These are phyloP conservation scores for Fusarium temperatum DNA, from an alignment of 2,329 filamentous ascomycete genomes.

Conservation along the genomic window DNA sequence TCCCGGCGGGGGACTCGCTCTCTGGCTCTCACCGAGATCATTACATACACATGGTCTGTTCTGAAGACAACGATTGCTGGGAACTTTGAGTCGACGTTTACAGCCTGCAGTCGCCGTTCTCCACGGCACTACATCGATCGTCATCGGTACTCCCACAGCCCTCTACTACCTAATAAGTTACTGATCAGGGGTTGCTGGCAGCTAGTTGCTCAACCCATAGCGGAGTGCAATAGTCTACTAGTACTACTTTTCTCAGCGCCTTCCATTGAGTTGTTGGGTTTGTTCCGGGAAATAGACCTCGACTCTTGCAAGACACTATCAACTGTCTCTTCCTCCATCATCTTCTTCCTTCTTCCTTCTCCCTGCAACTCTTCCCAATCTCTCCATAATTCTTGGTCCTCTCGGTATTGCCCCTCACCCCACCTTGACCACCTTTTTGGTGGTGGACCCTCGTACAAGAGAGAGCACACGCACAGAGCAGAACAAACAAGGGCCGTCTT, in stretches of 20 bases:
- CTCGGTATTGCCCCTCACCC: constrained; percentile 29
- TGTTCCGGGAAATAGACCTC: constrained; percentile 10
- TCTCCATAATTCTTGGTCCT: constrained; percentile 24
- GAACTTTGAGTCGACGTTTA: constrained; percentile 7
- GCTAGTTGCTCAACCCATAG: constrained; percentile 4
- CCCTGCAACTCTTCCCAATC: constrained; percentile 24
- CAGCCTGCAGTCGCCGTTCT: constrained; percentile 6
- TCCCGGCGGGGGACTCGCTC: constrained; percentile 29
- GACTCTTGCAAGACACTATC: constrained; percentile 17
- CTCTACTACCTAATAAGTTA: background rate
- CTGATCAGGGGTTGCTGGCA: constrained; percentile 24
- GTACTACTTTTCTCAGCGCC: background rate
- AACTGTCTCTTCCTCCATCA: constrained; percentile 19
- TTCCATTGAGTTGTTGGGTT: background rate
- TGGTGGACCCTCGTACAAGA: constrained; percentile 33
- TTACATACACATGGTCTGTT: constrained; percentile 6
- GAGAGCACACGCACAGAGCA: constrained; percentile 11
- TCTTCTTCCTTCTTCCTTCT: constrained; percentile 17
- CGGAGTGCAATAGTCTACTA: background rate
- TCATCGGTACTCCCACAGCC: constrained; percentile 38
- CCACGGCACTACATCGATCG: constrained; percentile 42
- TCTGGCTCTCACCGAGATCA: constrained; percentile 27
- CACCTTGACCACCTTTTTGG: constrained; percentile 21
- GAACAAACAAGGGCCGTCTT: constrained; percentile 33
- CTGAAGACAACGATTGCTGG: constrained; percentile 25